Evolutionary conservation across 495 filamentous ascomycete species (phyloP), one percentile per base, ranked within the genome.

Genomic region (Amphirosellinia nigrospora): DNA sequence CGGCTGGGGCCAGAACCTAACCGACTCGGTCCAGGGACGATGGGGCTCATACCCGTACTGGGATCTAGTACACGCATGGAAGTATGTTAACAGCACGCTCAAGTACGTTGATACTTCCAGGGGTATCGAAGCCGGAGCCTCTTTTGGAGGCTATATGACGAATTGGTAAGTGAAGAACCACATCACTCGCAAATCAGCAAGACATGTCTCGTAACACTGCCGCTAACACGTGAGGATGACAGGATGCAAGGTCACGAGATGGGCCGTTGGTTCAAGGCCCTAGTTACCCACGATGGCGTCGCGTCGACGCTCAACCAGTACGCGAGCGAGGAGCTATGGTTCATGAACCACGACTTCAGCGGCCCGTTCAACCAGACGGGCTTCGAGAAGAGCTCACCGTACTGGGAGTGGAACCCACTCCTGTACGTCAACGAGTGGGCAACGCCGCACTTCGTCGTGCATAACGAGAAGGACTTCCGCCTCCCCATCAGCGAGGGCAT

Each of bases 271-370:
- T 92, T 92, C 81, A 89, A 89, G 76, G 91, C 91, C 5, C 83
- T 93, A 2, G 90, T 93, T n/a, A 91, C 88, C 53, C 92, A 94
- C 73, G 92, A 93, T 75, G 91, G 91, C 26, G 84, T 90, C 43
- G 91, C 91, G 72, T 89, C 85, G 69, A 90, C 89, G 74, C 81
- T 85, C 0, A 84, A 86, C 19, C 86, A 90, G 73, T 81, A 92
- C 26, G 83, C 86, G 5, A 89, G 84, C 45, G 91, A 93, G 64
- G 91, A 93, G 74, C 86, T 91, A 36, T 93, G 90, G 78, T 93
- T 93, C 79, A 78, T 78, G 76, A 78, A 78, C 75, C 76, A 75
- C 70, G 76, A 78, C 53, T 77, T 77, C 66, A 48, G 45, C n/a
- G 76, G 75, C 8, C 71, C 55, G 26, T 84, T 93, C 34, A 82